Conservation (phyloP, 345 rosid species). For the Eucalyptus leucophloia region DNA sequence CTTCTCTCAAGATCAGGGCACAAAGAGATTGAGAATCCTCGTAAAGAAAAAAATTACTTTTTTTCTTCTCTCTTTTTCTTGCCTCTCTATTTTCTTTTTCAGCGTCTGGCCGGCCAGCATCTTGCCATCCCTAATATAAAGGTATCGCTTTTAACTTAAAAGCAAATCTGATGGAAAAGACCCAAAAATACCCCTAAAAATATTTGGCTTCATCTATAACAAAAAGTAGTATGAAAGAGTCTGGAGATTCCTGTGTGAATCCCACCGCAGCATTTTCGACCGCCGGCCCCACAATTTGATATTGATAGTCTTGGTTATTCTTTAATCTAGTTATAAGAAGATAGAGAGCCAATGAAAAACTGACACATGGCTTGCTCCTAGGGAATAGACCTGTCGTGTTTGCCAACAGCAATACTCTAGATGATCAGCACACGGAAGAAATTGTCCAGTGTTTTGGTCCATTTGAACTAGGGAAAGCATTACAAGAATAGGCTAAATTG, state of each 20-base stretch:
- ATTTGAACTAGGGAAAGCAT: background rate
- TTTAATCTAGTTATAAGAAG: background rate
- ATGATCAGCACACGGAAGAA: background rate
- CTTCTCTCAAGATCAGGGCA: too few species aligned
- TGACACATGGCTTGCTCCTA: background rate
- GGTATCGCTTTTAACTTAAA: too few species aligned
- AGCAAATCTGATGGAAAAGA: too few species aligned
- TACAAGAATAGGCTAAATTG: background rate
- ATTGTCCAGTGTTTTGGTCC: background rate
- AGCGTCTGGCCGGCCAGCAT: too few species aligned
- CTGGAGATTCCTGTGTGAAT: background rate
- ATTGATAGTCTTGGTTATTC: background rate
- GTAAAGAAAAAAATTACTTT: too few species aligned
- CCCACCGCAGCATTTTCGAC: background rate
- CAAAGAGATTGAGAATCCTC: too few species aligned
- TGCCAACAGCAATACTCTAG: slow-evolving; percentile 3
- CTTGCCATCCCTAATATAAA: too few species aligned
- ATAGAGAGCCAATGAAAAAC: background rate
- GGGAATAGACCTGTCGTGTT: background rate
- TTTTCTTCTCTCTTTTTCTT: too few species aligned
- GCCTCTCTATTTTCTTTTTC: too few species aligned
- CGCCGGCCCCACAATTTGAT: background rate
- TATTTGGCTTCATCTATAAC: too few species aligned
- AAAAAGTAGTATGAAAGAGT: background rate
- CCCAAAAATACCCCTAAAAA: too few species aligned